Base-by-base conservation (phyloP, 768 basidiomycete genomes). In the Cantharellus cinnabarinus region DNA sequence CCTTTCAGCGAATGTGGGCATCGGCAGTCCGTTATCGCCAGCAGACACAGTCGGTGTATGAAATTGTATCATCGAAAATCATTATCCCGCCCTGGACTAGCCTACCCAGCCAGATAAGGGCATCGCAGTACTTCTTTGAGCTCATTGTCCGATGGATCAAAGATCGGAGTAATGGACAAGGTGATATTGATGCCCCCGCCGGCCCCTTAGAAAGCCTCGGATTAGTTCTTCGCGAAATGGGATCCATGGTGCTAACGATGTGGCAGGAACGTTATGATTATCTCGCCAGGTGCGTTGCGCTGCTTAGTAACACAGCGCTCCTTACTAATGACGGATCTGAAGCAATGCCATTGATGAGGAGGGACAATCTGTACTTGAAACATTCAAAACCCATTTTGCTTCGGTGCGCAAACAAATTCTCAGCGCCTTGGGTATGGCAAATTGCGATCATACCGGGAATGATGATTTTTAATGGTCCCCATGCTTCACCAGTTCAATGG, bases 81-180 rank as follows among this genome's bases (percentile, higher is more conserved):
- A 63, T 64, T 0, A 53, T 63, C 29, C 69, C 81, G 61, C 81
- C 86, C 0, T 98, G 93, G 94, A 89, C 89, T 15, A 87, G 88
- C 65, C 75, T 75, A 52, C 73, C 80, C 2, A 66, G 71, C 0
- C 68, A 87, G 14, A 79, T 94, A 57, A 84, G 89, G 50, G 75
- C 79, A 4, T 69, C 85, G 3, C 73, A 82, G 35, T 75, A 75
- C 52, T 74, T 94, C n/a, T 90, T 93, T 64, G 39, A 75, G 76
- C 56, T 69, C 72, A 61, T 50, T 34, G 41, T 56, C 20, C 20
- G 14, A 37, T 29, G 35, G 3, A 39, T 61, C 34, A 41, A 40
- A 29, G 58, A 61, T 29, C 29, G n/a, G 38, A 52, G 34, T 50
- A 29, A 29, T 29, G 20, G 20, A 29, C 20, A 29, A 29, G 20